phyloP scores from a whole-genome alignment of 1,284 basidiomycete species.

The Lentinula novae-zelandiae region DNA sequence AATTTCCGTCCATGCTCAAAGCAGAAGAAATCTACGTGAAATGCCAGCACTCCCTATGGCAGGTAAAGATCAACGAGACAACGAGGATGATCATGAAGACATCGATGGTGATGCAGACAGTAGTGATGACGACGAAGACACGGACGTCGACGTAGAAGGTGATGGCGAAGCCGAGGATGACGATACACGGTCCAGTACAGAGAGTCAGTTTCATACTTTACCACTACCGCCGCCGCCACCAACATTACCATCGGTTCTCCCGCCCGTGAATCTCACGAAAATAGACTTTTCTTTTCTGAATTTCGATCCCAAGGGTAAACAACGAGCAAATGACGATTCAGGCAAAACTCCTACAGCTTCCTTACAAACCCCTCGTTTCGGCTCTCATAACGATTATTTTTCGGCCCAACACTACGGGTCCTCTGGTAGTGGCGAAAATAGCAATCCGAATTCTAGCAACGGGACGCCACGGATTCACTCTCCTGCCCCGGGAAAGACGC shows the following conservation, averaged over 20 bases:
- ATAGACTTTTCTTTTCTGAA: conserved; percentile 29
- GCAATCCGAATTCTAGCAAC: not conserved
- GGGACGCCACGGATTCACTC: not conserved
- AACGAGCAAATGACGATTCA: conserved; percentile 17
- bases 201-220: not conserved
- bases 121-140: conserved; percentile 9
- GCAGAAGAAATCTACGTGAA: conserved; percentile 23
- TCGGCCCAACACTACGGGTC: not conserved
- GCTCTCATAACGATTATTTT: not conserved
- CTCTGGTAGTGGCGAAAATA: not conserved
- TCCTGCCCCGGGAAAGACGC: not conserved
- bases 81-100: conserved; percentile 24
- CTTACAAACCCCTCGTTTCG: not conserved
- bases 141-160: conserved; percentile 12
- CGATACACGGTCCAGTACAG: not conserved
- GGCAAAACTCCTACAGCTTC: not conserved
- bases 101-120: conserved; percentile 16
- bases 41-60: conserved; percentile 43
- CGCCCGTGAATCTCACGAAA: conserved; percentile 26
- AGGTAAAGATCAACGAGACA: conserved; percentile 27
- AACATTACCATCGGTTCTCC: conserved; percentile 14
- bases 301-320: conserved; percentile 16
- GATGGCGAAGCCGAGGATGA: conserved; percentile 18
- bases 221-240: not conserved
- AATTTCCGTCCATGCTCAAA: conserved; percentile 14